Evolutionary conservation across 2,329 filamentous ascomycete genomes (phyloP).

Genomic region (Exophiala calicioides): DNA sequence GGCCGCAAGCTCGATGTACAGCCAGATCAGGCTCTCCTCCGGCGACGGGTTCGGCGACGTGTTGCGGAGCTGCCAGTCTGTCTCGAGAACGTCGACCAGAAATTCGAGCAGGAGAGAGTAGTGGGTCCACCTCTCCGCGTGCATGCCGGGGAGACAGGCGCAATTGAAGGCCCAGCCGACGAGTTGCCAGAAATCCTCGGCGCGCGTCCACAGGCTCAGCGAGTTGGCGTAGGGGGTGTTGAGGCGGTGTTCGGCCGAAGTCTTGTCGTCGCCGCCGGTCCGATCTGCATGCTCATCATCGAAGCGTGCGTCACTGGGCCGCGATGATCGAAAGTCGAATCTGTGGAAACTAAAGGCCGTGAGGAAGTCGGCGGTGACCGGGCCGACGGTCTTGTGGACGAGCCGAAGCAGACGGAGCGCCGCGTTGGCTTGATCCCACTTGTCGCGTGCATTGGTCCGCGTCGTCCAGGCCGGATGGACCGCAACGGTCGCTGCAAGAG

Average conservation of each 20-base stretch:
- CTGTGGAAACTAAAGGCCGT: constrained; percentile 69
- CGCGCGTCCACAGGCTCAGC: constrained; percentile 70
- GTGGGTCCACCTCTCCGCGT: constrained; percentile 67
- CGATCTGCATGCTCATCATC: constrained; percentile 35
- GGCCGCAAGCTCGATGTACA: constrained; percentile 41
- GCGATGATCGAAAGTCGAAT: constrained; percentile 27
- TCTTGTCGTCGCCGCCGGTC: constrained; percentile 39
- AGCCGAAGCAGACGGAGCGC: constrained; percentile 71
- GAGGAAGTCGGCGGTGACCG: constrained; percentile 68
- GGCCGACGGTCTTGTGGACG: constrained; percentile 65
- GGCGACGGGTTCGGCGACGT: constrained; percentile 24
- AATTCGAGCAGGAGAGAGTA: constrained; percentile 81
- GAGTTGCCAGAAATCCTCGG: constrained; percentile 83
- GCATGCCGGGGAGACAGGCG: constrained; percentile 59
- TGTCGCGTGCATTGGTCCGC: constrained; percentile 63
- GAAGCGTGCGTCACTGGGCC: constrained; percentile 1
- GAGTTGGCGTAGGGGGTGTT: constrained; percentile 62
- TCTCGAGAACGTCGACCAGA: constrained; percentile 55
- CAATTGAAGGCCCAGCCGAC: constrained; percentile 95
- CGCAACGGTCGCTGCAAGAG: constrained; percentile 76
- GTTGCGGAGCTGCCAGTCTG: constrained; percentile 42
- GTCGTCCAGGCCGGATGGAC: constrained; percentile 80
- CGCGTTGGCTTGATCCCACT: constrained; percentile 63
- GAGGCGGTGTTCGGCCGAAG: constrained; percentile 47
- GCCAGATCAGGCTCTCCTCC: constrained; percentile 45